Conservation (phyloP, 768 basidiomycete genomes). For the Leccinum longicurvipes region DNA sequence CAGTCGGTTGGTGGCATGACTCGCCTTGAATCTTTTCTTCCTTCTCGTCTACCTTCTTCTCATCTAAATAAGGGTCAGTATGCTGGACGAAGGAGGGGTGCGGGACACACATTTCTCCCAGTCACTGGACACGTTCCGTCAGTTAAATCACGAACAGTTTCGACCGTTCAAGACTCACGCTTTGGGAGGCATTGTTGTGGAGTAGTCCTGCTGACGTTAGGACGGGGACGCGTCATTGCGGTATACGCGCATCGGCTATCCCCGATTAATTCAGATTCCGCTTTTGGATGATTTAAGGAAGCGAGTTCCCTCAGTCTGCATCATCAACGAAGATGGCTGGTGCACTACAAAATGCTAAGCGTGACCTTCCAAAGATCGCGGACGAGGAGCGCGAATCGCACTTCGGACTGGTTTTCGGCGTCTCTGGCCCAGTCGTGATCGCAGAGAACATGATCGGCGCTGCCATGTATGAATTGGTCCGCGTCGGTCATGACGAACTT, state of each 20-base stretch:
- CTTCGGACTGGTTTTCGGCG: constrained; percentile 89
- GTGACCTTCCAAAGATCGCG: constrained; percentile 79
- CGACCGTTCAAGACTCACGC: constrained; percentile 56
- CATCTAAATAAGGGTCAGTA: constrained; percentile 46
- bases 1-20: constrained; percentile 23
- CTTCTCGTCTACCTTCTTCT: constrained; percentile 84
- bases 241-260: constrained; percentile 25
- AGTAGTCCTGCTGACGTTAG: constrained; percentile 17
- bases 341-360: constrained; percentile 87
- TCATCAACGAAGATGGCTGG: constrained; percentile 68
- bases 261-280: constrained; percentile 29
- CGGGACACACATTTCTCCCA: constrained; percentile 91
- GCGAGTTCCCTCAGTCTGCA: neutral
- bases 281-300: constrained; percentile 20
- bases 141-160: constrained; percentile 1
- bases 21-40: constrained; percentile 87
- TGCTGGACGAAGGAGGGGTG: neutral
- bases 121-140: constrained; percentile 53
- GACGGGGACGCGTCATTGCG: constrained; percentile 36
- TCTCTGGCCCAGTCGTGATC: constrained; percentile 97
- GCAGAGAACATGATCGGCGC: constrained; percentile 93
- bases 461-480: constrained; percentile 97
- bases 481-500: constrained; percentile 97
- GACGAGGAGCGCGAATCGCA: constrained; percentile 89
- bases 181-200: constrained; percentile 82